Base-by-base conservation (phyloP, 208 protist genomes). In the Trypanosoma lewisi region DNA sequence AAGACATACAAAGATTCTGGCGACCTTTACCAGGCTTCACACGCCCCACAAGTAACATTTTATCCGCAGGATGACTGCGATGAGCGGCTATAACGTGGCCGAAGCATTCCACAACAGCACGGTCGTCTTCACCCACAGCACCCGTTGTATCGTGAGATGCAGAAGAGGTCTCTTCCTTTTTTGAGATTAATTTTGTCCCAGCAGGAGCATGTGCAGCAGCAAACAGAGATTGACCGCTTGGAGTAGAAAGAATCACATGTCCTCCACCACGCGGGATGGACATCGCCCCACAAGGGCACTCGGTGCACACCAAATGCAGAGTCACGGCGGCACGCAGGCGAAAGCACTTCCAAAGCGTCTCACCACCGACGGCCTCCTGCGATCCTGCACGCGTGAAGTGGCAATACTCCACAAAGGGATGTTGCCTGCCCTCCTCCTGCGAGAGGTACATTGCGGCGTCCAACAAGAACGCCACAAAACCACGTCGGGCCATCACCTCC, bases 11-110 rank as follows among this genome's bases (percentile, higher is more conserved):
- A 42, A 94, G 65, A 57, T 86, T 94, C 21, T 79, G 70, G 6
- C 60, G 64, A 0, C 92, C 92, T 27, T 82, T 80, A 19, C 92
- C 92, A 21, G 92, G 92, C 67, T 97, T 97, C 31, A 95, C 75
- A n/a, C 88, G 82, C 0, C 37, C 39, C 21, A 65, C 58, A 49
- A 48, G 14, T 30, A 64, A 44, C 60, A 71, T 11, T 19, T 48
- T 61, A 19, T 73, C 75, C n/a, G 41, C 72, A 27, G 58, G 39
- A 47, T 65, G 58, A 30, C 39, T 37, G 14, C 75, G 41, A 66
- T 94, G 87, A 6, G 73, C 67, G 19, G 84, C 87, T 6, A 94
- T 7, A 21, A 51, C 11, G 57, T 88, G 76, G 2, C 67, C 57
- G 21, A 47, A 49, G 39, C 49, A 60, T 19, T 37, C 28, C 23